Conservation (phyloP, 2,329 filamentous ascomycete species). For the Aspergillus piperis region DNA sequence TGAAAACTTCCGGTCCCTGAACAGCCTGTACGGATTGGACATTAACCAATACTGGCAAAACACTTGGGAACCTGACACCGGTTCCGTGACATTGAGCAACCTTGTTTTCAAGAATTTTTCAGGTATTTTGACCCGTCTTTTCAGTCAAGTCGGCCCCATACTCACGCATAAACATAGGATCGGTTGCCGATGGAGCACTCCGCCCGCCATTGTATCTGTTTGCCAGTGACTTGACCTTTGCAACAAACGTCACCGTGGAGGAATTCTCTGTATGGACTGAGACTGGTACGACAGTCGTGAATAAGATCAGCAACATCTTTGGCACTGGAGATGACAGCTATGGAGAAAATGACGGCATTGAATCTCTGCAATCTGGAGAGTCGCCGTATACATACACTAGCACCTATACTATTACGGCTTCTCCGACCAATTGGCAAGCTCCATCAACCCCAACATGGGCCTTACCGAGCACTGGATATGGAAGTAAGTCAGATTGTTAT, state of each 20-base stretch:
- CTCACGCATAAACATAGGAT: constrained; percentile 22
- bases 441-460: constrained; percentile 36
- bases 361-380: neutral
- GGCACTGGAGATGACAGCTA: constrained; percentile 34
- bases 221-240: constrained; percentile 35
- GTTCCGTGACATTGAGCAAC: constrained; percentile 26
- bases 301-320: constrained; percentile 40
- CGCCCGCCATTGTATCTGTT: constrained; percentile 35
- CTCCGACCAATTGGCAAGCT: constrained; percentile 30
- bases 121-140: neutral
- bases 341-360: neutral
- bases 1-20: constrained; percentile 30
- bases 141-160: no score
- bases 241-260: constrained; percentile 34
- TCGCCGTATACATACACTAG: constrained; percentile 27
- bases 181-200: constrained; percentile 31
- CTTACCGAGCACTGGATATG: constrained; percentile 34
- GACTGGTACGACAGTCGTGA: constrained; percentile 22
- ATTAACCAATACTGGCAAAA: constrained; percentile 33
- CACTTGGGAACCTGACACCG: constrained; percentile 26
- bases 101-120: constrained; percentile 31
- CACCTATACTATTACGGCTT: constrained; percentile 31
- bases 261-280: constrained; percentile 42
- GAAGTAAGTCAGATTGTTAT: constrained; percentile 19
- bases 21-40: constrained; percentile 26